Evolutionary conservation across 2,329 filamentous ascomycete genomes (phyloP), one percentile per base, ranked within the genome.

Genomic region (Exserohilum rostratum): DNA sequence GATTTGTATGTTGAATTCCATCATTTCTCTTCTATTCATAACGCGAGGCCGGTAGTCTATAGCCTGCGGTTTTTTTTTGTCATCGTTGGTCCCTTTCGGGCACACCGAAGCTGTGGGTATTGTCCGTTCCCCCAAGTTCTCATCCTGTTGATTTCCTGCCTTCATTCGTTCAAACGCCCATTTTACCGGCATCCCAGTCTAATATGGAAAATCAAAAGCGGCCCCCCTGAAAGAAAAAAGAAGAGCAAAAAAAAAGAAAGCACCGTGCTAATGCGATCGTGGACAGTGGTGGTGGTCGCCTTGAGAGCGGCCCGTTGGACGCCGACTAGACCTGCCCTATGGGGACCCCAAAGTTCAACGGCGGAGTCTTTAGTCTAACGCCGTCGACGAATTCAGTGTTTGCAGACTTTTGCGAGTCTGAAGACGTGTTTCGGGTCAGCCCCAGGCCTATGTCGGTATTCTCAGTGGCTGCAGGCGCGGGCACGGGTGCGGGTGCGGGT

Each of bases 321-420:
- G 29, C 37, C 22, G 31, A 29, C 51, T 55, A 57, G n/a, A 50
- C 64, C 50, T 69, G 65, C 6, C 73, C 73, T 15, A 76, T 50
- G 1, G 73, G 73, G 2, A 65, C 67, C 2, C 73, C 73, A 34
- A 75, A 67, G 46, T 76, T 75, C 56, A 71, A 61, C 12, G 60
- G 67, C 0, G 69, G 67, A 38, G 69, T 72, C 58, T 76, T 76
- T 13, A 76, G 57, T 9, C 62, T 60, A 13, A 76, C 68, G 1
- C 73, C 74, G 31, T 75, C 72, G 2, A 75, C 61, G 5, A 58
- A 53, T 27, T 61, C 63, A n/a, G 57, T 48, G 15, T 27, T 57
- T 13, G 63, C 59, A 0, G 68, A 64, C 10, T 55, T 55, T 15
- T 60, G 55, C 13, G 62, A 55, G 15, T 46, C 52, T n/a, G 42